Base-by-base conservation (phyloP, 495 filamentous ascomycete species). In the Immersiella caudata region DNA sequence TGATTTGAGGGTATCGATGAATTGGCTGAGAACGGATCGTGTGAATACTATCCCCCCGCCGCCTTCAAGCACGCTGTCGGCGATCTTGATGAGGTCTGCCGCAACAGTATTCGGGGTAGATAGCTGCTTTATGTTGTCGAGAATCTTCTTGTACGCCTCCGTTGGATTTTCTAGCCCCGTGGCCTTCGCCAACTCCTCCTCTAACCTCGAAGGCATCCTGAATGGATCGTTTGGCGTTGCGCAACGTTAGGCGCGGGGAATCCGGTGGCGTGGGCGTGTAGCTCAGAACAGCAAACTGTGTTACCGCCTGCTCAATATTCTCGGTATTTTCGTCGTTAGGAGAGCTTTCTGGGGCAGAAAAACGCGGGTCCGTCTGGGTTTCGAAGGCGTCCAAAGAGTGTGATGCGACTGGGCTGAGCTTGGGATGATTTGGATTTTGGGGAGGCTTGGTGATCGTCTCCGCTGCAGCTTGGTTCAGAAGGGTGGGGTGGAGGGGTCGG, bases 31-130 rank as follows among this genome's bases (percentile, higher is more conserved):
- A 12, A 95, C 83, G 2, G 87, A 85, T 16, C 94, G 88, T 2
- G 89, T 87, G 24, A 86, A 84, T 21, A 96, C 90, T 66, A 96
- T 88, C 67, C 92, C 91, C 54, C 94, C 81, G 54, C 81, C 81
- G 67, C 90, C 86, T 69, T 76, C 83, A 66, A 95, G 85, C 33
- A 95, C 80, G 20, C 87, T 86, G 71, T 90, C 84, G 46, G 90
- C 81, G 70, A 91, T 89, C 69, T 86, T 87, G 40, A 82, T 87
- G 36, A 97, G 82, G 76, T 94, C 89, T 66, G 82, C 74, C n/a
- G 85, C 74, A 11, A 90, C 76, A 60, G 84, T 81, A 35, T 81
- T 74, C 29, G 84, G 79, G n/a, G 84, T 70, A 7, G 89, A 85
- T 64, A 77, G 75, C 14, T 83, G 75, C 64, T 88, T 79, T 75